These are phyloP conservation scores for Crithidia fasciculata DNA, from an alignment of 208 protist species.

Conservation along the genomic window DNA sequence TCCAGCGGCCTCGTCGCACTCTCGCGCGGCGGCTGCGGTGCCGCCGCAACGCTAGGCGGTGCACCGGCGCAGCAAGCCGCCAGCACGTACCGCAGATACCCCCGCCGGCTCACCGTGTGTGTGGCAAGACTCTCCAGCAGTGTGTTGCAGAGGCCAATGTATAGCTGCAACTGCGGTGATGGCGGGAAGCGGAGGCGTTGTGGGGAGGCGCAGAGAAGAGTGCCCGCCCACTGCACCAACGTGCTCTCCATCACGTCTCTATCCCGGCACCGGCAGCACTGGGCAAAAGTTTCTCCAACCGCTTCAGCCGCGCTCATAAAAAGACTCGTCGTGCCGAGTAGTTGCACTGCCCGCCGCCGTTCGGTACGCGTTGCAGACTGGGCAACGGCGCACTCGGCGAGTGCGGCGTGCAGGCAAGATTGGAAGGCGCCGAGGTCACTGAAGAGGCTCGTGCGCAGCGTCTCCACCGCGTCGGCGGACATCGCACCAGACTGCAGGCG, in stretches of 20 bases:
- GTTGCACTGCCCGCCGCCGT: background rate
- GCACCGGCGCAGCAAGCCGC: slow-evolving; percentile 9
- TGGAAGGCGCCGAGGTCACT: background rate
- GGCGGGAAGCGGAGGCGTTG: background rate
- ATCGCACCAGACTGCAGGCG: background rate
- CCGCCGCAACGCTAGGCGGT: background rate
- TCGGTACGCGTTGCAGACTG: background rate
- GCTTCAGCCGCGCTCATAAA: background rate
- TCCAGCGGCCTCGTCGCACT: background rate
- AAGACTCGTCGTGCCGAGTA: slow-evolving; percentile 10
- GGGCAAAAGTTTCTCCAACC: slow-evolving; percentile 13
- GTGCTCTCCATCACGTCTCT: slow-evolving; percentile 25
- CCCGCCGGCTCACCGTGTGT: slow-evolving; percentile 6
- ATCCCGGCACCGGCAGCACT: slow-evolving; percentile 24
- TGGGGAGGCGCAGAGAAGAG: background rate
- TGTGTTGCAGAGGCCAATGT: background rate
- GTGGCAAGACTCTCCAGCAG: slow-evolving; percentile 7
- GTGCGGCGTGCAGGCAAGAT: background rate
- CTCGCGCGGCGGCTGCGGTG: background rate
- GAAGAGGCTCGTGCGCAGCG: background rate
- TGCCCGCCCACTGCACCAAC: slow-evolving; percentile 16
- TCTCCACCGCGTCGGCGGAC: background rate
- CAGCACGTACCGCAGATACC: slow-evolving; percentile 19
- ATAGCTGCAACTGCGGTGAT: background rate
- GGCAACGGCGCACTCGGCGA: slow-evolving; percentile 15